phyloP scores from a whole-genome alignment of 495 filamentous ascomycete genomes.

The Neurospora sp. region DNA sequence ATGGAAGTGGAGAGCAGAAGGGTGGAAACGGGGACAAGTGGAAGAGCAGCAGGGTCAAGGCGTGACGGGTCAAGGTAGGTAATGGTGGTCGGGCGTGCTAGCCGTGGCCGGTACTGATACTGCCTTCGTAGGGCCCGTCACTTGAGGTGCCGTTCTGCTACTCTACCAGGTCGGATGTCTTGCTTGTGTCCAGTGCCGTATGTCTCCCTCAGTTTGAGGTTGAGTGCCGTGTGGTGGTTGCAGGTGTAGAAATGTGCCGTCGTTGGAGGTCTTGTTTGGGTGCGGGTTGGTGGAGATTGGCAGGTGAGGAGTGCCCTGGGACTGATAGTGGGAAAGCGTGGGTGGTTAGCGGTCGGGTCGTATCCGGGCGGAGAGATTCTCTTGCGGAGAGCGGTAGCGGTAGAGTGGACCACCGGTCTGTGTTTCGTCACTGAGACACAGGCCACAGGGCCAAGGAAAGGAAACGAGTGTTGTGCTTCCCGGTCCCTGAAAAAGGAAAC shows the following conservation, averaged over 20 bases:
- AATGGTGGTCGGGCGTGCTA: not conserved
- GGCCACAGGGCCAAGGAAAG: not conserved
- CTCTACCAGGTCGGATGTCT: not conserved
- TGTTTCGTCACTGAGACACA: not conserved
- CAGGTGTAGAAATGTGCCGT: not conserved
- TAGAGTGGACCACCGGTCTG: not conserved
- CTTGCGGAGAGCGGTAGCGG: not conserved
- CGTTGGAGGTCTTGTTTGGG: not conserved
- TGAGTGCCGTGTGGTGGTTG: not conserved
- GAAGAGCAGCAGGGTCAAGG: conserved; percentile 11
- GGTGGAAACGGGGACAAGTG: not conserved
- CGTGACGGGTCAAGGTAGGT: not conserved
- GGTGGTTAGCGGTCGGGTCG: not conserved
- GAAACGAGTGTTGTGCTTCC: not conserved
- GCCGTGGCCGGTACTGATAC: not conserved
- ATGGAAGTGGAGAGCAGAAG: not conserved
- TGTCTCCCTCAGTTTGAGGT: not conserved
- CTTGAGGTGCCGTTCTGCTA: not conserved
- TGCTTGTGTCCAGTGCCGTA: not conserved
- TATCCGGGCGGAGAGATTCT: not conserved
- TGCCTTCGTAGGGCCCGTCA: not conserved
- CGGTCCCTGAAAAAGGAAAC: not conserved
- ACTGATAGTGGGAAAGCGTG: not conserved
- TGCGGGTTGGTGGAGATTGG: not conserved
- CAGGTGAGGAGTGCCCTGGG: not conserved